Conservation (phyloP, 805 yeast genomes). For the Candida nitratophila region DNA sequence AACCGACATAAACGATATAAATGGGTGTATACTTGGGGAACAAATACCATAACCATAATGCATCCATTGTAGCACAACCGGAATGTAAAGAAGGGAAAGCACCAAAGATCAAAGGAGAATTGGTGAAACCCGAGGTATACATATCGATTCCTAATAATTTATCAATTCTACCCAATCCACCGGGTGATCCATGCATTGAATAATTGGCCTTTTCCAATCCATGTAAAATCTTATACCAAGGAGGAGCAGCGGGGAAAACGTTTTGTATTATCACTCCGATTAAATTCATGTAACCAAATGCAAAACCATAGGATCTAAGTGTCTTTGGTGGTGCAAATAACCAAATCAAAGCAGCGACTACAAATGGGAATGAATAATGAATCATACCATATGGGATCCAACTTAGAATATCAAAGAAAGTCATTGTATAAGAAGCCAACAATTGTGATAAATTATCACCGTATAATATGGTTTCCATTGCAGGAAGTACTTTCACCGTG, state of each 20-base stretch:
- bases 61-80: slow-evolving; percentile 93
- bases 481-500: slow-evolving; percentile 83
- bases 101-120: slow-evolving; percentile 91
- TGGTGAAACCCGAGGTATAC: slow-evolving; percentile 74
- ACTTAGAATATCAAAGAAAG: slow-evolving; percentile 71
- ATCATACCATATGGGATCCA: slow-evolving; percentile 94
- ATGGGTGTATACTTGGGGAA: slow-evolving; percentile 66
- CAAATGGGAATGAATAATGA: slow-evolving; percentile 87
- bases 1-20: slow-evolving; percentile 72
- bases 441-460: slow-evolving; percentile 88
- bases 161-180: slow-evolving; percentile 89
- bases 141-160: slow-evolving; percentile 67
- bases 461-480: slow-evolving; percentile 84
- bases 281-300: slow-evolving; percentile 92
- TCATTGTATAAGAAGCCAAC: slow-evolving; percentile 64
- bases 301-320: slow-evolving; percentile 77
- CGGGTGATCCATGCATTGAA: slow-evolving; percentile 89
- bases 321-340: slow-evolving; percentile 89
- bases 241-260: slow-evolving; percentile 90
- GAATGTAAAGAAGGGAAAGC: slow-evolving; percentile 74
- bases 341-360: slow-evolving; percentile 71
- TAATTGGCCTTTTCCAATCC: slow-evolving; percentile 89
- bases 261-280: slow-evolving; percentile 80
- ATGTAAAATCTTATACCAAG: slow-evolving; percentile 86
- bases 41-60: slow-evolving; percentile 72